Evolutionary conservation across 1,284 basidiomycete species (phyloP), one percentile per base, ranked within the genome.

Genomic region (Rhodotorula sp.): DNA sequence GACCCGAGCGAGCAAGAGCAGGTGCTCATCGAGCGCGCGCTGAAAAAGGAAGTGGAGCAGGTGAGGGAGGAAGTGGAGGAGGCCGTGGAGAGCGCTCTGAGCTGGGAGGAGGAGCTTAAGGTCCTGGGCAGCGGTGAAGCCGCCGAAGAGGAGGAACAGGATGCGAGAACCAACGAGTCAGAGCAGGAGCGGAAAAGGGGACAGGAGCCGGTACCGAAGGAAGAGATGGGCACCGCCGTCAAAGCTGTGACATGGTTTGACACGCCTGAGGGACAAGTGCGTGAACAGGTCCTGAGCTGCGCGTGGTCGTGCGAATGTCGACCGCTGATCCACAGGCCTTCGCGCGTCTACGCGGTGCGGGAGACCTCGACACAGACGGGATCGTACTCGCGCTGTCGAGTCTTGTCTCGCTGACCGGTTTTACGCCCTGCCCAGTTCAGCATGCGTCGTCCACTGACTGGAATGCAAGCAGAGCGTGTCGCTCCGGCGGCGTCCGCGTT

Each of bases 401-500:
- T 4, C 17, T 61, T 7, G 25, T 65, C 1, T 19, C 17, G 14
- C 19, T 73, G 17, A 41, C 44, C 5, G 61, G 64, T 67, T 5
- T 45, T 21, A 0, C 1, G 17, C 21, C 17, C 19, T 53, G 12
- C 41, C 4, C 23, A 23, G 23, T 21, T 25, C 53, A 21, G 13
- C 2, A 13, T 2, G 21, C n/a, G 5, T 9, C 12, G n/a, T 1
- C 16, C 4, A 16, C 44, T 53, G 8, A 5, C 34, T 3, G 8
- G 25, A 5, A 42, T 3, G n/a, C 9, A 27, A 23, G 23, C 64
- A 72, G 68, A 70, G 14, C 61, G 48, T 2, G 45, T 73, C 45
- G 62, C 66, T 1, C 61, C 68, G 0, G 53, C 65, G 0, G 60
- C 66, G 1, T 57, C 67, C 1, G 49, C 52, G 0, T 48, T 73